Evolutionary conservation across 805 yeast genomes (phyloP).

Genomic region (Grigorovia yakushimaensis): DNA sequence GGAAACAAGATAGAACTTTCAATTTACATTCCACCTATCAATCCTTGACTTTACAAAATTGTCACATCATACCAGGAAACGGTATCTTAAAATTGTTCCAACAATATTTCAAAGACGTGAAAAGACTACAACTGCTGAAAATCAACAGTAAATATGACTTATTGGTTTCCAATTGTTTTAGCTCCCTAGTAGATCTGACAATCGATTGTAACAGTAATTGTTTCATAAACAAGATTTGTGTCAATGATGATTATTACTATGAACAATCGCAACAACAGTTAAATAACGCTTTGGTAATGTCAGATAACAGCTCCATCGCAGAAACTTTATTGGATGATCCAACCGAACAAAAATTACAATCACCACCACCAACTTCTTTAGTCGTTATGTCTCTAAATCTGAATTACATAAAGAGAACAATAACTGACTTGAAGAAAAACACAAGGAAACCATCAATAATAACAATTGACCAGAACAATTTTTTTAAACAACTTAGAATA

Average conservation of each 20-base stretch:
- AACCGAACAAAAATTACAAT: conserved; percentile 10
- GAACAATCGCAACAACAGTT: conserved; percentile 3
- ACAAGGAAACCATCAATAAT: conserved; percentile 15
- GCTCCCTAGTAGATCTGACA: conserved; percentile 30
- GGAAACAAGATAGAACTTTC: conserved; percentile 8
- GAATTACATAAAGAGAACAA: conserved; percentile 16
- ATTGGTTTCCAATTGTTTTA: conserved; percentile 39
- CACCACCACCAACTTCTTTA: conserved; percentile 29
- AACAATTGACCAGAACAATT: conserved; percentile 19
- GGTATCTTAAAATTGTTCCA: conserved; percentile 30
- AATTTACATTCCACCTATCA: conserved; percentile 30
- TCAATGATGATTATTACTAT: conserved; percentile 19
- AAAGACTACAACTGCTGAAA: conserved; percentile 30
- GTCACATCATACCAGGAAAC: conserved; percentile 30
- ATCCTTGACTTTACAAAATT: conserved; percentile 25
- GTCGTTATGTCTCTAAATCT: conserved; percentile 18
- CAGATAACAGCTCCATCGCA: conserved; percentile 15
- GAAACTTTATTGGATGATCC: conserved; percentile 22
- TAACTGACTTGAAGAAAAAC: conserved; percentile 7
- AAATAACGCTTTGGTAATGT: conserved; percentile 1
- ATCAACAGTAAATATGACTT: conserved; percentile 38
- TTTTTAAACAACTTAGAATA: conserved; percentile 15
- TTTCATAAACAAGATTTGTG: conserved; percentile 23
- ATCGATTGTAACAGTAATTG: conserved; percentile 43
- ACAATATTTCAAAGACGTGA: conserved; percentile 35